Evolutionary conservation across 495 filamentous ascomycete species (phyloP), one percentile per base, ranked within the genome.

Genomic region (Hypomontagnella submonticulosa): DNA sequence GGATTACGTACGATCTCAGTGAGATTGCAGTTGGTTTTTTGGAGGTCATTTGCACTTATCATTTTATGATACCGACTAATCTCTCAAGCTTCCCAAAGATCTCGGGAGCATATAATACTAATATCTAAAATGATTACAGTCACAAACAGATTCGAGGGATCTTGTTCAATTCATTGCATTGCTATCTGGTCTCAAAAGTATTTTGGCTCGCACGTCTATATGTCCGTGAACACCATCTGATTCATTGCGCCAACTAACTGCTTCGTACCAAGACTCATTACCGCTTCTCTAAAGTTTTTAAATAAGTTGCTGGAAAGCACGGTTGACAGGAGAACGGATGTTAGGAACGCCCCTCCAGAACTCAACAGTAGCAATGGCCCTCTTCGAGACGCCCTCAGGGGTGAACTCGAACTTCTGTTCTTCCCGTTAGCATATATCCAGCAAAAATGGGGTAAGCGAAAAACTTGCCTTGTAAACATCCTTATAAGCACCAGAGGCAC

Each of bases 361-460:
- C 68, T 97, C 87, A 70, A 99, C 84, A 56, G 95, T 99, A 63
- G 88, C 87, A 53, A 91, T 71, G 56, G 93, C 95, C 76, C 96
- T 92, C 88, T 97, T 97, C 81, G 90, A 85, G 75, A 99, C 89
- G 59, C 95, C 95, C 80, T 96, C 92, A 40, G 96, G 89, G 30
- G 93, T 98, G 85, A 99, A 97, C 79, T 97, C 96, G 84, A 99
- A 99, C 86, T 97, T 98, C 90, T 96, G 60, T 75, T 69, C 15
- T 32, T 59, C 30, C 66, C 65, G 64, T 81, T 73, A 81, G 73
- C 44, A 66, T 59, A 27, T 51, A 48, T 20, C 61, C 20, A 4
- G 18, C 1, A 46, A 19, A 37, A 5, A n/a, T 11, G n/a, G 18
- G 32, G 4, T 8, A 6, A 8, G 34, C 9, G 44, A 56, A 55